A percentile compares a stretch with the other conserved stretches of the same genome.
These are phyloP conservation scores for Tulasnella sp. DNA, from an alignment of 768 basidiomycete genomes.

Conservation along the genomic window DNA sequence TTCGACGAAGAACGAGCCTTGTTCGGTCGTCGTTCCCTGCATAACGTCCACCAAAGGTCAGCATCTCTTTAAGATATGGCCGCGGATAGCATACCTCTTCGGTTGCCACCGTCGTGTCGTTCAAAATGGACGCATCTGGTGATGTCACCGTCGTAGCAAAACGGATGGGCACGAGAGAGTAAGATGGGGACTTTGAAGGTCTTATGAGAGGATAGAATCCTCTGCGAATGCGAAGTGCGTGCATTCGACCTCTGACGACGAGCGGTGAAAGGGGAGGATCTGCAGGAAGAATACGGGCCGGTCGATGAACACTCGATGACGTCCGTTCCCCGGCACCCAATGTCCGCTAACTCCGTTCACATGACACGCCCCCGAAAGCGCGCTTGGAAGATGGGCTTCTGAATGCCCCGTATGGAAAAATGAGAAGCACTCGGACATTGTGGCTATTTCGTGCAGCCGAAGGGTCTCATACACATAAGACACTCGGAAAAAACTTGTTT, in stretches of 20 bases:
- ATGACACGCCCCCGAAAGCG: background rate
- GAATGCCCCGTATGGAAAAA: background rate
- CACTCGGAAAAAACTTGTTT: no score
- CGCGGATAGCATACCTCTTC: background rate
- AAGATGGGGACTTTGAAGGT: background rate
- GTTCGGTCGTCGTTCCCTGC: background rate
- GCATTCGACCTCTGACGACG: background rate
- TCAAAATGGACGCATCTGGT: conserved; percentile 1
- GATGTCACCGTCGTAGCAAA: background rate
- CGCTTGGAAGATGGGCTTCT: background rate
- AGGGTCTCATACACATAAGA: background rate
- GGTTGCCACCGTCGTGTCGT: background rate
- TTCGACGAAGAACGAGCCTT: conserved; percentile 47
- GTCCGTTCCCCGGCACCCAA: no score
- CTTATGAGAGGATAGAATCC: background rate
- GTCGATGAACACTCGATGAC: background rate
- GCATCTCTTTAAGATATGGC: background rate
- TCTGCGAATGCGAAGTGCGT: background rate
- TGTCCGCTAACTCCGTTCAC: background rate
- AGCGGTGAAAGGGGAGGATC: background rate
- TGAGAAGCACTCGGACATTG: background rate
- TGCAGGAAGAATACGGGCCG: background rate
- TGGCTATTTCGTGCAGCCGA: background rate
- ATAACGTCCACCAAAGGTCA: background rate
- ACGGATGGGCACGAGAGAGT: background rate